Evolutionary conservation across 2,329 filamentous ascomycete genomes (phyloP), one percentile per base, ranked within the genome.

Genomic region (Trichoderma pleuroti): DNA sequence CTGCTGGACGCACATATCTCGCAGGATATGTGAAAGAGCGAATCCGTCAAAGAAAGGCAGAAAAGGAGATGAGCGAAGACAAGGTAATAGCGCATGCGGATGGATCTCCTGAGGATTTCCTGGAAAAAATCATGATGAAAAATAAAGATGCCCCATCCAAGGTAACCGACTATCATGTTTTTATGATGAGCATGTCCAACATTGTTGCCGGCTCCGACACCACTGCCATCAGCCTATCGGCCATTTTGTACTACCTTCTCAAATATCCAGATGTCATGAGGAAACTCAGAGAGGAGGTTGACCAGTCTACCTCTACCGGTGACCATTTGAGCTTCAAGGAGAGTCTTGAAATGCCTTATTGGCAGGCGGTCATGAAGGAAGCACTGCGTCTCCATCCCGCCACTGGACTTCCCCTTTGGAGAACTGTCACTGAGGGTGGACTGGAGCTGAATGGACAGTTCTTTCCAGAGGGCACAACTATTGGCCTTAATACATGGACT

Each of bases 301-400:
- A 72, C 12, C 61, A 59, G 1, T 71, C 72, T 34, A 46, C 24
- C n/a, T n/a, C 21, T 1, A n/a, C 5, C 14, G 61, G 46, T 7
- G 4, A n/a, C 7, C 54, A 73, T 34, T 67, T 78, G 70, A 75
- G 78, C 0, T 85, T 83, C 74, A 81, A 82, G 24, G 80, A 85
- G 69, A 80, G 77, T 1, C 81, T 83, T 3, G 77, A 77, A 42
- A 76, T 87, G 74, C 84, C 84, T 0, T 88, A 87, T 72, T 78
- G 87, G n/a, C 84, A 87, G 72, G 85, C 85, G 0, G 81, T 84
- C 6, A 83, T 88, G 61, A 86, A 86, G 70, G 86, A 88, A 74
- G 83, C 83, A 0, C 74, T 87, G 9, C 81, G 86, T 18, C 76
- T 88, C 49, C 83, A 86, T 70, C 80, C 85, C 5, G 82, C 84